Base-by-base conservation (phyloP, 352 stramenopile genomes). In the Globisporangium splendens region DNA sequence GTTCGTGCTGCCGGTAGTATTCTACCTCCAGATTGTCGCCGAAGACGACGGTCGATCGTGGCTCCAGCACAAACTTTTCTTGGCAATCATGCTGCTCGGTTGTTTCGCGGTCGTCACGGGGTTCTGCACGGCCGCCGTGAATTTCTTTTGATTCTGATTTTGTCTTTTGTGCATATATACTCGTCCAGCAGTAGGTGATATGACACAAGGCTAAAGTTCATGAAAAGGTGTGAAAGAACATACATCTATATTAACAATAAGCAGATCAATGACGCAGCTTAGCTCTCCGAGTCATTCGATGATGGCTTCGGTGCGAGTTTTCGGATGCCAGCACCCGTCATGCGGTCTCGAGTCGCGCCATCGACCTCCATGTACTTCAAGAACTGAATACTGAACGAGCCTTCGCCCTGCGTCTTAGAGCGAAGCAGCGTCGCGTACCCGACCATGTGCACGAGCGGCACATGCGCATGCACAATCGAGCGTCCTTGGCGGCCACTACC, bases 351-450 rank as follows among this genome's bases (percentile, higher is more conserved):
- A 35, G 76, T 87, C 24, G 69, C 69, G 0, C 63, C 21, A 48
- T 88, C 77, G 14, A 92, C 79, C 41, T 77, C 70, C 13, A 79
- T 61, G 68, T 93, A 93, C 51, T 84, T 73, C 55, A 82, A 62
- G 49, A 91, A 90, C 43, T 88, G 73, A 44, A 91, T 90, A 22
- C 68, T 77, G 59, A 93, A 93, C n/a, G 74, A 82, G 28, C 79
- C 83, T 72, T 93, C 76, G 41, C 85, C 82, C 56, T 89, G 75
- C 10, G 85, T 94, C 59, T 83, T 88, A 8, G 85, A 95, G 7
- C 85, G 85, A 47, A 95, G 54, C 20, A 84, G 44, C 14, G 85
- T 95, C 42, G 85, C 73, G 61, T 90, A 95, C 6, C 85, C 85
- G 41, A 95, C 72, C 80, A 95, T 90, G 68, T 89, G 65, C 39